phyloP scores from a whole-genome alignment of 2,329 filamentous ascomycete genomes.

The Stachybotrys echinatus region DNA sequence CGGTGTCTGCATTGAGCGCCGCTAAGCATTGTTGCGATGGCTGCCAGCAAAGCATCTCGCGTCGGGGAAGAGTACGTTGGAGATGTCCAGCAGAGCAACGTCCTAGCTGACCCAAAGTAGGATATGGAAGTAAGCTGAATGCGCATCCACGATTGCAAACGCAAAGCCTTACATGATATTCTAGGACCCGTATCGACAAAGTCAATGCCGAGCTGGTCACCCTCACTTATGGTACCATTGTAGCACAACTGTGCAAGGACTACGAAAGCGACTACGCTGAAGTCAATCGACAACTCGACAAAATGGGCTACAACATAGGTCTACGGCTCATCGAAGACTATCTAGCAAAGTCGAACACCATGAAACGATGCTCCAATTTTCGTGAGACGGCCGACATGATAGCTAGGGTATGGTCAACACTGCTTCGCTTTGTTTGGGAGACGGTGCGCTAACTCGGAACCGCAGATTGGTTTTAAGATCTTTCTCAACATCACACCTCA shows the following conservation, averaged over 20 bases:
- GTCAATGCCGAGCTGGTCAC: slow-evolving; percentile 97
- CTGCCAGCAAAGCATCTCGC: slow-evolving; percentile 55
- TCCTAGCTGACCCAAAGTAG: slow-evolving; percentile 42
- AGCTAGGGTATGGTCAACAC: slow-evolving; percentile 72
- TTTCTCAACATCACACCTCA: slow-evolving; percentile 95
- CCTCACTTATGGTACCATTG: slow-evolving; percentile 95
- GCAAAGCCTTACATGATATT: slow-evolving; percentile 7
- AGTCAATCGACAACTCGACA: slow-evolving; percentile 96
- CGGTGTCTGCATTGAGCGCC: no score
- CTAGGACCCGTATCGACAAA: slow-evolving; percentile 89
- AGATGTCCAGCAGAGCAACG: background rate
- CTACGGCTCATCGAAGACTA: slow-evolving; percentile 96
- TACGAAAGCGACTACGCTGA: slow-evolving; percentile 91
- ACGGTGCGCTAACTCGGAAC: slow-evolving; percentile 5
- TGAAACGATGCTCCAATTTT: slow-evolving; percentile 86
- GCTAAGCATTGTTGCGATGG: slow-evolving; percentile 42
- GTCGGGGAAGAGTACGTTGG: slow-evolving; percentile 55
- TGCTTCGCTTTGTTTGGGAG: slow-evolving; percentile 4
- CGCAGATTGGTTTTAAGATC: slow-evolving; percentile 93
- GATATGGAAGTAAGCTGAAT: slow-evolving; percentile 81
- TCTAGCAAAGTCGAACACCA: slow-evolving; percentile 86
- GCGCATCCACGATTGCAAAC: background rate
- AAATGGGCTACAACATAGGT: slow-evolving; percentile 99
- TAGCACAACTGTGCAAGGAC: slow-evolving; percentile 93
- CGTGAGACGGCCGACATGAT: slow-evolving; percentile 96